phyloP scores from a whole-genome alignment of 352 stramenopile genomes.

The Blastocystis hominis region DNA sequence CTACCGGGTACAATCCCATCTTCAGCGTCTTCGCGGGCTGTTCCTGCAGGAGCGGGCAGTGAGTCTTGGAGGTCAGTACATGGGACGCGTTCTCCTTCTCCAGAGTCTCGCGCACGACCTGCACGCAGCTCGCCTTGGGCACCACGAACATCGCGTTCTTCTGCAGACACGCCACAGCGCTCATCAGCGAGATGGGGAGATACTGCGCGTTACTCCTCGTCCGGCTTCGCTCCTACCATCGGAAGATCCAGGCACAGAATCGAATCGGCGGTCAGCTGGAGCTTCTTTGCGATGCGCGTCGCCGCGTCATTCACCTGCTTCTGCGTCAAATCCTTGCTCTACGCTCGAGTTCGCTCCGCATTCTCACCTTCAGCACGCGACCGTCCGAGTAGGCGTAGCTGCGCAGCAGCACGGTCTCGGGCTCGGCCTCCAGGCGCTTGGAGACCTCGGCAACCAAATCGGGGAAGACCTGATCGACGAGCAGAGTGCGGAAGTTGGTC shows the following conservation, averaged over 20 bases:
- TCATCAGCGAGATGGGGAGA: neutral
- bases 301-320: constrained; percentile 8
- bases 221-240: neutral
- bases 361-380: neutral
- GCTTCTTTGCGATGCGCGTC: neutral
- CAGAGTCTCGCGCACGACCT: neutral
- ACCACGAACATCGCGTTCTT: constrained; percentile 15
- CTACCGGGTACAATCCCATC: constrained; percentile 29
- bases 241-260: constrained; percentile 2
- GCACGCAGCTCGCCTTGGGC: neutral
- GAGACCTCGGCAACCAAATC: constrained; percentile 7
- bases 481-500: constrained; percentile 13
- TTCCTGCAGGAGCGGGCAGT: neutral
- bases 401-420: neutral
- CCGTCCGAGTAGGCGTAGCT: constrained; percentile 22
- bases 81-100: neutral
- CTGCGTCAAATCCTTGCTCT: constrained; percentile 12
- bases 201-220: neutral
- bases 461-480: constrained; percentile 6
- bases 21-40: neutral
- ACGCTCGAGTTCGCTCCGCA: neutral
- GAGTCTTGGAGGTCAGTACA: neutral
- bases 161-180: neutral
- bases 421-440: neutral
- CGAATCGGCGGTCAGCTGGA: neutral